phyloP scores from a whole-genome alignment of 345 rosid species.

The Lenwebbia sp. region DNA sequence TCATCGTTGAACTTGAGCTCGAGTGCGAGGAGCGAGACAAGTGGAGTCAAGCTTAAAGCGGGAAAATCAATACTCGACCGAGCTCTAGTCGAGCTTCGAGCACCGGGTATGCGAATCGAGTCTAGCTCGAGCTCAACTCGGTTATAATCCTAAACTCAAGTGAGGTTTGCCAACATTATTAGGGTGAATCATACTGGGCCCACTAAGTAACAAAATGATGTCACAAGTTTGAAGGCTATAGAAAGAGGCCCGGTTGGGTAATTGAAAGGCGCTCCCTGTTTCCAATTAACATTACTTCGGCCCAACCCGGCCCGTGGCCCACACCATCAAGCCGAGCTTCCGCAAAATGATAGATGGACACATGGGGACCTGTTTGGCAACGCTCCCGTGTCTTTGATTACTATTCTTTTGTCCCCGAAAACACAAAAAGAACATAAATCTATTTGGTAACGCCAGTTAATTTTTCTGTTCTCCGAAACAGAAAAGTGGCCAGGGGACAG shows the following conservation, averaged over 20 bases:
- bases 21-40: too few species aligned
- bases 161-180: not conserved
- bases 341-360: too few species aligned
- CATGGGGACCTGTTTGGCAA: too few species aligned
- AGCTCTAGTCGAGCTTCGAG: not conserved
- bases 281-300: too few species aligned
- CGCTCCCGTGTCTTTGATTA: too few species aligned
- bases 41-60: not conserved
- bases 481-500: too few species aligned
- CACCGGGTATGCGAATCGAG: not conserved
- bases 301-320: too few species aligned
- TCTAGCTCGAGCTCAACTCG: not conserved
- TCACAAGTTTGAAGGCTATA: not conserved
- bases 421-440: too few species aligned
- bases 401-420: too few species aligned
- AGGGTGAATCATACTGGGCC: not conserved
- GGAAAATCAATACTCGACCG: not conserved
- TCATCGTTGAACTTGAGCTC: not conserved
- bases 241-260: not conserved
- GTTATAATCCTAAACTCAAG: not conserved
- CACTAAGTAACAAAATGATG: not conserved
- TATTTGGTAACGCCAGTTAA: too few species aligned
- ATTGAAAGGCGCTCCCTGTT: not conserved
- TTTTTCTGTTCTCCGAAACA: too few species aligned
- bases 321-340: too few species aligned